Percentiles rank a stretch among this genome's conserved stretches.
These are phyloP conservation scores for Talaromyces wortmannii DNA, from an alignment of 495 filamentous ascomycete species.

Conservation along the genomic window DNA sequence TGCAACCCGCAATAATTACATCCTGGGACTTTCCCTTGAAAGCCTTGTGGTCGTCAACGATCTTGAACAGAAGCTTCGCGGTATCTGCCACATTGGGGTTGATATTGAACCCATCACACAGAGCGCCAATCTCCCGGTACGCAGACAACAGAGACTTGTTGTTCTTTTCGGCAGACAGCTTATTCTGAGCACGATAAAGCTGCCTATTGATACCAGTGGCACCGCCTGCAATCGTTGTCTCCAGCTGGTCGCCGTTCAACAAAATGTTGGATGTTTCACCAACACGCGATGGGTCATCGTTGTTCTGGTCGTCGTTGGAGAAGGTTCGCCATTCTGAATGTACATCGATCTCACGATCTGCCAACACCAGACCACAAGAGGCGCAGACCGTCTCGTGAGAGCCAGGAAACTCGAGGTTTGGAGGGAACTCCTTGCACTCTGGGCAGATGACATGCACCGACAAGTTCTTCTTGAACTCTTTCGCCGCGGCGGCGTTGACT, in stretches of 20 bases:
- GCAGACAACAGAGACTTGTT: constrained; percentile 72
- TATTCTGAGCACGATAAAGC: constrained; percentile 81
- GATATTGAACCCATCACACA: constrained; percentile 81
- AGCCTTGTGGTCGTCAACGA: constrained; percentile 81
- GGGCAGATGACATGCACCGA: constrained; percentile 76
- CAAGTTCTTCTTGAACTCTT: constrained; percentile 66
- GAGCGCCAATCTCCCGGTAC: constrained; percentile 82
- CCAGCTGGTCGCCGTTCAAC: constrained; percentile 84
- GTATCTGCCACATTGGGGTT: constrained; percentile 73
- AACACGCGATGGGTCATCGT: constrained; percentile 95
- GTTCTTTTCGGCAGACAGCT: constrained; percentile 76
- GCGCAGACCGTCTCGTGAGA: constrained; percentile 89
- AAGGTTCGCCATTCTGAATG: constrained; percentile 99
- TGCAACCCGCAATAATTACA: constrained; percentile 88
- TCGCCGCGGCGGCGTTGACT: constrained; percentile 5
- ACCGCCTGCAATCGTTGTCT: constrained; percentile 79
- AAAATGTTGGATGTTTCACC: constrained; percentile 84
- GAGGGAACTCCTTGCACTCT: constrained; percentile 86
- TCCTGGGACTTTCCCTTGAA: constrained; percentile 96
- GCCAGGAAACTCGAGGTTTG: constrained; percentile 90
- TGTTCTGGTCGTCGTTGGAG: constrained; percentile 92
- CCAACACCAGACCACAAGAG: constrained; percentile 86
- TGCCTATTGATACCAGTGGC: constrained; percentile 68
- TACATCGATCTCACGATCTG: constrained; percentile 85
- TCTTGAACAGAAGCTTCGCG: constrained; percentile 90